Base-by-base conservation (phyloP, 805 yeast genomes). In the Schwanniomyces occidentalis region DNA sequence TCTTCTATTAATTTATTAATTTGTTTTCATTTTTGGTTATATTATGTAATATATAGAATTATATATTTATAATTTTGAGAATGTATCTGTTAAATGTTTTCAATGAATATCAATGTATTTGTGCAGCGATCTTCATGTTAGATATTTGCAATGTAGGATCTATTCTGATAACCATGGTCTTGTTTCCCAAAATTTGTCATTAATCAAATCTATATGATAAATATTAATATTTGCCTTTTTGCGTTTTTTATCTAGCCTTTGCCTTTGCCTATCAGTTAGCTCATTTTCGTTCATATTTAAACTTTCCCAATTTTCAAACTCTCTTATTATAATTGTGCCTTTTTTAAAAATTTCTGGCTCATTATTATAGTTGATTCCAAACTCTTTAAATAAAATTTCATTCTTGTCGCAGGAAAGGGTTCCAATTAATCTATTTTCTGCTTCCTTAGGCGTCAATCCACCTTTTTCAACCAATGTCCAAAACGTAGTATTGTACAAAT, bases 401-500 rank as follows among this genome's bases (percentile, higher is more conserved):
- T 93, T 85, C 56, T 93, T 93, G 50, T 91, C 97, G 18, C 78
- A 66, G 10, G 95, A 69, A 1, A 87, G 50, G 0, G 98, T 86
- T 1, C 96, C 96, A 37, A 75, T 72, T 20, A 93, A 71, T 45
- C 60, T 67, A 30, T 78, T 71, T 51, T 93, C 97, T 0, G 98
- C 95, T 23, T 88, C 93, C 43, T 77, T 76, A 0, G 95, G 79
- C 0, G 83, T 73, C 60, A 85, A 38, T 0, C 81, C 82, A 12
- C 93, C 89, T 42, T 74, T 69, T 13, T 66, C 54, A 0, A 93
- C 91, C 49, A 93, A 67, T 5, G 78, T 69, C 99, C 99, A 93
- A 56, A 93, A 93, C 0, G 88, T 69, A 0, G 99, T 93, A 54
- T 93, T 93, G 66, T 91, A 93, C 40, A 93, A 61, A 56, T 93